phyloP scores from a whole-genome alignment of 148 eudicot species.

The Chenopodium formosanum region DNA sequence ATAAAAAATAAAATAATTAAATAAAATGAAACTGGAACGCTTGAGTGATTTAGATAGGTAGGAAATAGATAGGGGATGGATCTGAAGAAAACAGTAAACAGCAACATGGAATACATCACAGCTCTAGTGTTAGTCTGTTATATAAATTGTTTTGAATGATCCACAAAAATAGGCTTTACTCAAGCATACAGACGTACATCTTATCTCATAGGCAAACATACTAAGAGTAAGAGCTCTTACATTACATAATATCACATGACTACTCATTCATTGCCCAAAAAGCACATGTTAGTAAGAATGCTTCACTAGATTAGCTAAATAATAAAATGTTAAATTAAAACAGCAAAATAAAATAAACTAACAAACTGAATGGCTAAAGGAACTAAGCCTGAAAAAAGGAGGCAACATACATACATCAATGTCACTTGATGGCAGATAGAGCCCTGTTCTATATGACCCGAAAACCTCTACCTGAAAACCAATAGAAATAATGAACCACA shows the following conservation, averaged over 20 bases:
- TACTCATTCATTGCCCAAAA: background rate
- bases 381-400: constrained; percentile 3
- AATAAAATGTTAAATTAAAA: background rate
- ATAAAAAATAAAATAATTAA: too few species aligned
- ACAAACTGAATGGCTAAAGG: background rate
- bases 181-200: background rate
- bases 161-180: background rate
- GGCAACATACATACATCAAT: constrained; percentile 68
- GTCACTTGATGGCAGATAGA: constrained; percentile 94
- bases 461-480: constrained; percentile 84
- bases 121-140: background rate
- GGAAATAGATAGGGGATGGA: background rate
- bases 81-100: background rate
- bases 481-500: background rate
- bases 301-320: background rate
- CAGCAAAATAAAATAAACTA: background rate
- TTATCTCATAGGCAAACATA: background rate
- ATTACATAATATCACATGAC: background rate
- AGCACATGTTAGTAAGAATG: background rate
- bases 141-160: background rate
- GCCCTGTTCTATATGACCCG: constrained; percentile 95
- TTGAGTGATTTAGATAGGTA: too few species aligned
- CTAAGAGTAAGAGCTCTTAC: background rate
- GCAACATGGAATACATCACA: background rate
- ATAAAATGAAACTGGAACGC: too few species aligned